Base-by-base conservation (phyloP, 2,329 filamentous ascomycete species). In the Coleophoma crateriformis region DNA sequence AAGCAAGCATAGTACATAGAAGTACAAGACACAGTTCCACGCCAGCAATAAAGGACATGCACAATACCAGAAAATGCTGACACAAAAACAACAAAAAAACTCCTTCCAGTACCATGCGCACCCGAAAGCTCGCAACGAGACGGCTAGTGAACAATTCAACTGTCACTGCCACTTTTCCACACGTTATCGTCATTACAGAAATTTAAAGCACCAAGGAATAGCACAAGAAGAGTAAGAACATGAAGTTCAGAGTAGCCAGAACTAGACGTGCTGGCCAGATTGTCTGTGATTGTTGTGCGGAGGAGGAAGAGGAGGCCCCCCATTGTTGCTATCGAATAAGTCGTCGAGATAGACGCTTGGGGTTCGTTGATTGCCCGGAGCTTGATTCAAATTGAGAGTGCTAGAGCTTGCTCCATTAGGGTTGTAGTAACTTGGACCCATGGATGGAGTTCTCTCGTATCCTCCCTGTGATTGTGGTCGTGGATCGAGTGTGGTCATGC, bases 331-430 rank as follows among this genome's bases (percentile, higher is more conserved):
- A 62, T 90, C 89, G 53, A 96, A 85, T 45, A 97, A 69, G 66
- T 96, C 90, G 52, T 97, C 91, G 37, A 97, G 74, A 65, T 90
- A 96, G 15, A 90, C 88, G 66, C 89, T 95, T 0, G 92, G 92
- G 14, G 90, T 87, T 50, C 91, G 77, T 50, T 83, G 47, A 82
- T 85, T 51, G 4, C 59, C 54, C 13, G 82, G 75, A 3, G 85
- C 77, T 49, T 80, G 75, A 54, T 83, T 86, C 33, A 84, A 60
- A 53, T 78, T 80, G 54, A 91, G 64, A 4, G 82, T 85, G 64
- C 84, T 90, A 40, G 77, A 73, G 65, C 81, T 85, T 46, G 77
- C 49, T 51, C 58, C 56, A 48, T 58, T 54, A 33, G 50, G 41
- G 46, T 52, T 42, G 45, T 54, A 46, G 33, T 79, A 70, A 35